These are phyloP conservation scores for Hibiscus trionum DNA, from an alignment of 345 rosid genomes.

Conservation along the genomic window DNA sequence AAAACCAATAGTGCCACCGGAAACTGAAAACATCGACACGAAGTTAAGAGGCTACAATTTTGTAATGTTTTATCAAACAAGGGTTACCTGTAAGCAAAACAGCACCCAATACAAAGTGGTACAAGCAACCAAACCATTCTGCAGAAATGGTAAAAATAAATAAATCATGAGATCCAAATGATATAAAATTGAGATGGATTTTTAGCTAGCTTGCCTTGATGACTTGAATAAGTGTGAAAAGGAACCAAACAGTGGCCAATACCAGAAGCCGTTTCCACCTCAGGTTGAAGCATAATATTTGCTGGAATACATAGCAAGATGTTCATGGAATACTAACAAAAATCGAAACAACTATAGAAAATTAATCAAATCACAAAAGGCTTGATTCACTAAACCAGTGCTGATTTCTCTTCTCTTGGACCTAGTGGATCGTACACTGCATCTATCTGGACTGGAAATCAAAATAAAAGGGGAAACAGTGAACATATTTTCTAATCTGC, in stretches of 20 bases:
- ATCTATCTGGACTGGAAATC: constrained; percentile 57
- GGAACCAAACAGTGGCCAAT: constrained; percentile 48
- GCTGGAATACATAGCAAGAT: constrained; percentile 26
- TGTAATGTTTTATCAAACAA: background rate
- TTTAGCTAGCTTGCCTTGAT: constrained; percentile 38
- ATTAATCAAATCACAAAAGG: background rate
- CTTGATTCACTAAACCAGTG: constrained; percentile 32
- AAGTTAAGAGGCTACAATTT: background rate
- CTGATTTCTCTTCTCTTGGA: constrained; percentile 61
- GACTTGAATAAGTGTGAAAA: constrained; percentile 68
- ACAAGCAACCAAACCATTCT: constrained; percentile 68
- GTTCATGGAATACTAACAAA: background rate
- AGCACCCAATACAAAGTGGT: constrained; percentile 69
- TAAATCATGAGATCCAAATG: background rate
- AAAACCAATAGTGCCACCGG: constrained; percentile 58
- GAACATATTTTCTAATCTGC: background rate
- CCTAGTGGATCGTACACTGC: constrained; percentile 61
- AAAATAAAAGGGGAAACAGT: background rate
- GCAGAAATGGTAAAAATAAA: constrained; percentile 15
- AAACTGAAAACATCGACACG: constrained; percentile 32
- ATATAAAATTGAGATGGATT: background rate
- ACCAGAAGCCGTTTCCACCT: constrained; percentile 56
- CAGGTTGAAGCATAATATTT: constrained; percentile 56
- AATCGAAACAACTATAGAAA: background rate
- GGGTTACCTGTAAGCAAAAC: constrained; percentile 70